Conservation (phyloP, 441 rosid species). For the Rhodomyrtus psidioides region DNA sequence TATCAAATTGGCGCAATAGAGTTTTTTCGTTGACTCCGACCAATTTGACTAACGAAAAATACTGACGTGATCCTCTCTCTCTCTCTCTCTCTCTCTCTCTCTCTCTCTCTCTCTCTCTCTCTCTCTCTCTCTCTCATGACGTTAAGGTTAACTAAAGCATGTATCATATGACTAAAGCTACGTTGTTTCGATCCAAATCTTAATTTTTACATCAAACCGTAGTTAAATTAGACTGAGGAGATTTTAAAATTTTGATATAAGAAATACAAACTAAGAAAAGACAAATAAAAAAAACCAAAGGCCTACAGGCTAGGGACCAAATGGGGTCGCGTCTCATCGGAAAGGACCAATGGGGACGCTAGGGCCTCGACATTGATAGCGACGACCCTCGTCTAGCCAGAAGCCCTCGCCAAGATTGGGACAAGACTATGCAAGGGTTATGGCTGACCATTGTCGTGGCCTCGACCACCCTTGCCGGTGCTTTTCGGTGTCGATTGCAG, state of each 20-base stretch:
- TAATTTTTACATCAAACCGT: background rate
- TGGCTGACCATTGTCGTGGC: accelerated
- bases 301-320: accelerated
- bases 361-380: background rate
- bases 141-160: background rate
- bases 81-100: background rate
- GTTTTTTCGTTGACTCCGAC: accelerated
- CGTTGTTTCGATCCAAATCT: background rate
- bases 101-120: background rate
- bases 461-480: background rate
- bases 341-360: background rate
- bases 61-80: background rate
- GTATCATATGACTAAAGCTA: background rate
- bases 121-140: background rate
- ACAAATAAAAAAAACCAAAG: background rate
- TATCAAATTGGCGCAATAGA: background rate
- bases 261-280: background rate
- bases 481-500: background rate
- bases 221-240: background rate
- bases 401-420: background rate
- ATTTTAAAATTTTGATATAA: background rate
- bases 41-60: background rate
- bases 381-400: accelerated
- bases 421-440: background rate
- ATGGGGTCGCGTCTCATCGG: background rate